Evolutionary conservation across 1,284 basidiomycete genomes (phyloP).

Genomic region (Gomphus sp.): DNA sequence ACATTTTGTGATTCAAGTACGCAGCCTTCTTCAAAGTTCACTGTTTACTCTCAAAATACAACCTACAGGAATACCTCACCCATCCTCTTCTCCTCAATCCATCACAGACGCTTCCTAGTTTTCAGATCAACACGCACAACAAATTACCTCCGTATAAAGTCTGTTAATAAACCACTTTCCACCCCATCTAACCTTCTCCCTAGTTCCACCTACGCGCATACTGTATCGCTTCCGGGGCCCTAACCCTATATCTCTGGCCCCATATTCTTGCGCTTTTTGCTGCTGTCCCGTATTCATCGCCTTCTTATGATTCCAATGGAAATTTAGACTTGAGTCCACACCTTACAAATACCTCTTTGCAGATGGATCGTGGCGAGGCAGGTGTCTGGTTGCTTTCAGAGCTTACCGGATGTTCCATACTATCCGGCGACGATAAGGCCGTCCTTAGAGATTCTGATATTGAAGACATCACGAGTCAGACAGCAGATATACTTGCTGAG

Average conservation of each 20-base stretch:
- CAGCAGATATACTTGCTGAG: constrained; percentile 62
- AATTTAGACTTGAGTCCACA: constrained; percentile 64
- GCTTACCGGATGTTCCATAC: constrained; percentile 53
- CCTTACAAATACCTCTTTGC: constrained; percentile 95
- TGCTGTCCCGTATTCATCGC: constrained; percentile 44
- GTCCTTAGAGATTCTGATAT: constrained; percentile 42
- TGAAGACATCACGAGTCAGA: constrained; percentile 49
- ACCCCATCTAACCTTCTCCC: constrained; percentile 11
- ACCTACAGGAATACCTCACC: constrained; percentile 68
- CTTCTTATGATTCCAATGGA: constrained; percentile 13
- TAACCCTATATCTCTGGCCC: constrained; percentile 72
- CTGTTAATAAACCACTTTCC: constrained; percentile 16
- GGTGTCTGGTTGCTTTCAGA: constrained; percentile 72
- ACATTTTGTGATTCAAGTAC: constrained; percentile 94
- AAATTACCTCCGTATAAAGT: constrained; percentile 59
- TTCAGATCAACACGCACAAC: constrained; percentile 14
- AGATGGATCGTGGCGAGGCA: constrained; percentile 57
- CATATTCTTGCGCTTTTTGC: constrained; percentile 86
- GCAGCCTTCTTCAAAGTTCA: neutral
- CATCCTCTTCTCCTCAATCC: constrained; percentile 76
- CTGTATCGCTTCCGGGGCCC: constrained; percentile 77
- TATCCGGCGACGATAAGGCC: constrained; percentile 28
- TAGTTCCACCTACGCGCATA: constrained; percentile 95
- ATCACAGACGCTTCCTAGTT: constrained; percentile 17
- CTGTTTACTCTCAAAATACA: constrained; percentile 7